phyloP scores from a whole-genome alignment of 2,329 filamentous ascomycete genomes.

The Boeremia exigua region DNA sequence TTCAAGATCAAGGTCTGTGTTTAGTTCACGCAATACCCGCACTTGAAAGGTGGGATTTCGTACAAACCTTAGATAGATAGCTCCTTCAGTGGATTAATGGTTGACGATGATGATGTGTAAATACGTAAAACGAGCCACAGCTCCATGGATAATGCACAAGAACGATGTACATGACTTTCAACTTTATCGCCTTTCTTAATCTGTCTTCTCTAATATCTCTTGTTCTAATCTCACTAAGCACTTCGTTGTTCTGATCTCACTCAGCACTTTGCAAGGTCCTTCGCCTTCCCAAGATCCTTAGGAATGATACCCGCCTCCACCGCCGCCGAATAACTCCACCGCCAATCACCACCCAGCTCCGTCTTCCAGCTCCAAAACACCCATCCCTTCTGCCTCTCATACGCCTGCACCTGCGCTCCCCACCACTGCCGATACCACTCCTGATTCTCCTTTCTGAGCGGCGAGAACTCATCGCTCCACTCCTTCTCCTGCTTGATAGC shows the following conservation, averaged over 20 bases:
- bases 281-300: background rate
- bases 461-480: constrained; percentile 54
- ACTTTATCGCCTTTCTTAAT: background rate
- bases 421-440: constrained; percentile 65
- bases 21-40: background rate
- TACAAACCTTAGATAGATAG: constrained; percentile 1
- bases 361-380: constrained; percentile 68
- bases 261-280: background rate
- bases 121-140: background rate
- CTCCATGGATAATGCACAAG: constrained; percentile 6
- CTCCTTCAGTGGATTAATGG: background rate
- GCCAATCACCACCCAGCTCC: constrained; percentile 53
- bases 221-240: too few relatives aligned
- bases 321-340: constrained; percentile 55
- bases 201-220: background rate
- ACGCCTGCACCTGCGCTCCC: constrained; percentile 61
- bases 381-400: constrained; percentile 63
- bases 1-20: constrained; percentile 13
- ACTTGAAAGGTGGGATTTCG: background rate
- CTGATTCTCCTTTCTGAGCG: constrained; percentile 33
- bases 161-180: background rate
- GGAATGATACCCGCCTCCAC: constrained; percentile 10
- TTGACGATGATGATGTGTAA: constrained; percentile 6
- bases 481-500: constrained; percentile 59
- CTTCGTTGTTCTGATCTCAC: too few relatives aligned